phyloP scores from a whole-genome alignment of 2,329 filamentous ascomycete genomes.

The Penicillium sp. region DNA sequence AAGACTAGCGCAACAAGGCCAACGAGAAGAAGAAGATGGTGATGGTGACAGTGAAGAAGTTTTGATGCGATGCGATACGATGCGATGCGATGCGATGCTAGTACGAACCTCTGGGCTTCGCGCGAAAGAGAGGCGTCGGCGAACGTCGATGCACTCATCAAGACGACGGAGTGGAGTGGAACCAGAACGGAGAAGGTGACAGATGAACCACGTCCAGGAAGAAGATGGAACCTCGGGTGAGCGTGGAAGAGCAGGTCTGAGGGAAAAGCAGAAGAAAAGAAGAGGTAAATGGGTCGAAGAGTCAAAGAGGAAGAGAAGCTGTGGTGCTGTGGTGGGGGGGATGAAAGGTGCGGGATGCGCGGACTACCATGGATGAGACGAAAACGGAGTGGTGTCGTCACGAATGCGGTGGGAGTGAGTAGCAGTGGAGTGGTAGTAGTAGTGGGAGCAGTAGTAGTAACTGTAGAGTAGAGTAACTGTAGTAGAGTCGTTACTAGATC shows the following conservation, averaged over 20 bases:
- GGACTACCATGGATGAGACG: slow-evolving; percentile 26
- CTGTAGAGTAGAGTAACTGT: too few species aligned
- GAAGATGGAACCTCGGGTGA: slow-evolving; percentile 25
- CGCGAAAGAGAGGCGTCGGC: slow-evolving; percentile 47
- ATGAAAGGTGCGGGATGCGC: slow-evolving; percentile 20
- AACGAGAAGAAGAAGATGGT: background rate
- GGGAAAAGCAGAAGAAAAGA: slow-evolving; percentile 21
- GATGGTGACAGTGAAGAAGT: background rate
- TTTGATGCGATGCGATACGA: slow-evolving; percentile 1
- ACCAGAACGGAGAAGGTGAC: slow-evolving; percentile 20
- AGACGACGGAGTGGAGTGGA: slow-evolving; percentile 34
- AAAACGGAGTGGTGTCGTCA: background rate
- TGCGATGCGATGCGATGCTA: slow-evolving; percentile 3
- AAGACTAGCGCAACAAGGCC: too few species aligned
- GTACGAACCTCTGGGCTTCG: slow-evolving; percentile 47
- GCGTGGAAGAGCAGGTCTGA: slow-evolving; percentile 6
- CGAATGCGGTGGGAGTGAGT: background rate
- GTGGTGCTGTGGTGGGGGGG: slow-evolving; percentile 27
- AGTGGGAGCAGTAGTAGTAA: too few species aligned
- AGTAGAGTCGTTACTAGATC: too few species aligned
- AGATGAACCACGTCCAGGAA: slow-evolving; percentile 21
- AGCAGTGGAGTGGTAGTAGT: too few species aligned
- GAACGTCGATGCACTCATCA: slow-evolving; percentile 49
- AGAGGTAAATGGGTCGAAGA: slow-evolving; percentile 21
- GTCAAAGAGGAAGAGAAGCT: slow-evolving; percentile 8